Evolutionary conservation across 1,284 basidiomycete genomes (phyloP), one percentile per base, ranked within the genome.

Genomic region (Polyporus tsugae): DNA sequence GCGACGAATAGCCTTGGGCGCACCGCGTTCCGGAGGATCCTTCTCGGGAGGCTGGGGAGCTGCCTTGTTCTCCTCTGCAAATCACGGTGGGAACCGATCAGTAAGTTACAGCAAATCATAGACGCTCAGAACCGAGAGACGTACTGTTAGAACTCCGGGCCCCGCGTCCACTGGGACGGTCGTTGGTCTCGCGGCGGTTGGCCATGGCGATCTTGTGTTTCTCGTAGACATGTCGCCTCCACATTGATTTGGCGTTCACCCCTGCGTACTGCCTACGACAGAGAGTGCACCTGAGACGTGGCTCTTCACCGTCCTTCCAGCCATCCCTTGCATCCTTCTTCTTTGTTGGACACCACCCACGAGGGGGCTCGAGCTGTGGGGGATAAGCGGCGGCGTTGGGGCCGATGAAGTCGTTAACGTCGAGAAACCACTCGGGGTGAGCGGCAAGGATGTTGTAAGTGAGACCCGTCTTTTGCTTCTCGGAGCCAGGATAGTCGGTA

Each of bases 191-290:
- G 64, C 92, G 87, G 49, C 92, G 84, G 74, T 94, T 94, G 44
- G 91, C 85, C 92, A 94, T 94, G 39, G 92, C 91, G 74, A 94
- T 92, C 79, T 92, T 93, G 78, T 94, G 92, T 75, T 94, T 94
- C 79, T 94, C 92, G 71, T 91, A 93, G 22, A 94, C 92, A 78
- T 94, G 92, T 65, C 92, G 84, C 66, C 93, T 82, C 92, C 93
- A 94, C 92, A 94, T 94, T 73, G 92, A 93, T 79, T 94, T 94
- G 10, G 92, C 93, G 75, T 94, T 94, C 35, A 93, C 90, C 11
- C 92, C 92, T 4, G 91, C 90, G 73, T 94, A 94, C 4, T 88
- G 90, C 70, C 92, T 85, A 69, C 92, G 82, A 74, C 92, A 94
- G 75, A 94, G 94, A 1, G 93, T 94, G 79, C 92, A 94, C 60